These are phyloP conservation scores for Fraxinus baroniana DNA, from an alignment of 305 asterid genomes.

Conservation along the genomic window DNA sequence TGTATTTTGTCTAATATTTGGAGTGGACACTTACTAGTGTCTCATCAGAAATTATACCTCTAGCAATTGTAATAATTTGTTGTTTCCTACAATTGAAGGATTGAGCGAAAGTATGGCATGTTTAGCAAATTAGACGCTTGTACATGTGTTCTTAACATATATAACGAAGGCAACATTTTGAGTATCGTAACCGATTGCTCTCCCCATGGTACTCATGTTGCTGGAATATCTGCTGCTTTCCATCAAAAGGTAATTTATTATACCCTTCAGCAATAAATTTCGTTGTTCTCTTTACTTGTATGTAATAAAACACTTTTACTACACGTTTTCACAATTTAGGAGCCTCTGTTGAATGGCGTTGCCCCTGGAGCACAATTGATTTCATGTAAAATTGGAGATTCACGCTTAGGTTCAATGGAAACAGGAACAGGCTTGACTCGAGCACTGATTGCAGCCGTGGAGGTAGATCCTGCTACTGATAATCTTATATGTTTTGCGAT, in stretches of 20 bases:
- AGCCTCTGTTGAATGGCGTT: slow-evolving; percentile 92
- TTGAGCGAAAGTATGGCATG: slow-evolving; percentile 78
- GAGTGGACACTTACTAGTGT: slow-evolving; percentile 9
- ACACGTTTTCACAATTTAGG: slow-evolving; percentile 45
- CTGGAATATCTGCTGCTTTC: slow-evolving; percentile 95
- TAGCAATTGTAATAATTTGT: slow-evolving; percentile 23
- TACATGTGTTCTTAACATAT: slow-evolving; percentile 69
- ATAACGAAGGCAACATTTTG: slow-evolving; percentile 74
- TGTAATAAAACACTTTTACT: slow-evolving; percentile 19
- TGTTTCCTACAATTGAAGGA: slow-evolving; percentile 47
- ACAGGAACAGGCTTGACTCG: slow-evolving; percentile 98
- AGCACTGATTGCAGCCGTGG: slow-evolving; percentile 93
- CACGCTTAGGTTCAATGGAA: slow-evolving; percentile 97
- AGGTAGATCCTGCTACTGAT: slow-evolving; percentile 47
- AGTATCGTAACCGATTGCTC: slow-evolving; percentile 94
- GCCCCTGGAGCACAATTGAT: slow-evolving; percentile 99
- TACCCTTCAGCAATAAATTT: slow-evolving; percentile 11
- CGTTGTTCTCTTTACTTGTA: not conserved
- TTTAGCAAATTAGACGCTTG: slow-evolving; percentile 96
- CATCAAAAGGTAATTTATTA: slow-evolving; percentile 65
- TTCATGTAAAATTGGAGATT: slow-evolving; percentile 97
- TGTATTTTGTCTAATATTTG: slow-evolving; percentile 12
- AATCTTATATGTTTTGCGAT: not conserved
- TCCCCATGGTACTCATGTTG: slow-evolving; percentile 98
- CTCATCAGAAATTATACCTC: slow-evolving; percentile 1